phyloP scores from a whole-genome alignment of 352 stramenopile genomes.

The Phytophthora quininea region DNA sequence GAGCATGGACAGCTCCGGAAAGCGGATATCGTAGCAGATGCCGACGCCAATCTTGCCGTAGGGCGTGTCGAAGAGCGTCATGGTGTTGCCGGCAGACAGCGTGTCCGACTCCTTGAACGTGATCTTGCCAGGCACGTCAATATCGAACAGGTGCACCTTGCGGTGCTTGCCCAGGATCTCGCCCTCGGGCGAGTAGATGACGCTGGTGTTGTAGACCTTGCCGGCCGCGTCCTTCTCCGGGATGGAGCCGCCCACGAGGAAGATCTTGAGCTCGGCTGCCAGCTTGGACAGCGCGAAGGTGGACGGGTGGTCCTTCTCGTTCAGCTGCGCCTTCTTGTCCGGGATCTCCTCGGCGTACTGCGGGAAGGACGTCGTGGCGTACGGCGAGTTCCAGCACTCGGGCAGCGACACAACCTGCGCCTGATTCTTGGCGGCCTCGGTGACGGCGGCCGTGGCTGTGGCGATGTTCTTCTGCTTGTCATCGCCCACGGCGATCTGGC shows the following conservation, averaged over 20 bases:
- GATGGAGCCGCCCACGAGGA: conserved; percentile 98
- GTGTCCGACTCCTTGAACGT: conserved; percentile 99
- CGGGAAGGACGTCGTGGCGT: conserved; percentile 97
- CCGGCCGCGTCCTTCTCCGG: conserved; percentile 86
- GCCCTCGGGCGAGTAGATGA: conserved; percentile 95
- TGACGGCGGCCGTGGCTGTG: conserved; percentile 63
- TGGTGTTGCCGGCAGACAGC: conserved; percentile 91
- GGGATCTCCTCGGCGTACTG: conserved; percentile 98
- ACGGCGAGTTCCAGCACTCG: conserved; percentile 97
- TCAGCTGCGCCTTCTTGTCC: conserved; percentile 53
- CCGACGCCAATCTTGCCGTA: conserved; percentile 96
- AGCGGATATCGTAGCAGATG: conserved; percentile 99
- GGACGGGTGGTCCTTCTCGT: conserved; percentile 77
- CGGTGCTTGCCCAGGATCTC: conserved; percentile 98
- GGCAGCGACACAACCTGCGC: conserved; percentile 92
- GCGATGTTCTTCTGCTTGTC: conserved; percentile 90
- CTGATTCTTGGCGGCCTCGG: conserved; percentile 71
- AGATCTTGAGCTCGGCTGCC: conserved; percentile 91
- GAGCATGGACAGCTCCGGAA: conserved; percentile 98
- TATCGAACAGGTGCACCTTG: conserved; percentile 99
- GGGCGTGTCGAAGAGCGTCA: conserved; percentile 88
- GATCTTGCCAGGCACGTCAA: conserved; percentile 99
- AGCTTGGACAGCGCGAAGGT: conserved; percentile 89
- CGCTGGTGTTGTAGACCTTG: conserved; percentile 99
- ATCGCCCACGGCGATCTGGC: conserved; percentile 94